These are phyloP conservation scores for Senna tora DNA, from an alignment of 306 rosid species.

Conservation along the genomic window DNA sequence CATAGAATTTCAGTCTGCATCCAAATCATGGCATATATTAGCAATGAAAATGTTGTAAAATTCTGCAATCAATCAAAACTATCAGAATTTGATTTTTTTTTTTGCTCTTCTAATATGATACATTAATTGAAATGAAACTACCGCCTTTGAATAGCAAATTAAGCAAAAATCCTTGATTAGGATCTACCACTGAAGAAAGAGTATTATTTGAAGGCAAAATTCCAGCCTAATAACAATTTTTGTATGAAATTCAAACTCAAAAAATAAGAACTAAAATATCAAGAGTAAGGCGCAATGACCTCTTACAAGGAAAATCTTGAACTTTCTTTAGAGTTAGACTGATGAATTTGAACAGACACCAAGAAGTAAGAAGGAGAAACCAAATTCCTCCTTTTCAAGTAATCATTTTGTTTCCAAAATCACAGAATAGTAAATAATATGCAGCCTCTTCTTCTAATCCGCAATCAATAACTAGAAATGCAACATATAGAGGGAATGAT, in stretches of 20 bases:
- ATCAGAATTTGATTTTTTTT: neutral
- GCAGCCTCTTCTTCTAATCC: neutral
- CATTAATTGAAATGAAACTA: neutral
- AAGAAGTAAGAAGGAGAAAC: neutral
- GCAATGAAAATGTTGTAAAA: conserved; percentile 28
- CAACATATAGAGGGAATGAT: neutral
- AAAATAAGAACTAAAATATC: neutral
- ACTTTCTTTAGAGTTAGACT: neutral
- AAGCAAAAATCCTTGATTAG: no score
- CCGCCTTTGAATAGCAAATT: neutral
- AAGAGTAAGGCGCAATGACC: neutral
- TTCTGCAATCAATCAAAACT: conserved; percentile 16
- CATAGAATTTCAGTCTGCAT: conserved; percentile 41
- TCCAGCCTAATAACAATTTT: neutral
- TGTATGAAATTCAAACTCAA: neutral
- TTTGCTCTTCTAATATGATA: neutral
- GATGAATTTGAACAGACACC: neutral
- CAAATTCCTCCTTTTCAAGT: neutral
- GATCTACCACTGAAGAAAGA: neutral
- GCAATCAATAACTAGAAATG: neutral
- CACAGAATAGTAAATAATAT: neutral
- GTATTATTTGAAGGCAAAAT: conserved; percentile 3
- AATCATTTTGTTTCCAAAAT: neutral
- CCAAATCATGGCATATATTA: conserved; percentile 38
- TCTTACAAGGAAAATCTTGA: conserved; percentile 6